phyloP scores from a whole-genome alignment of 2,329 filamentous ascomycete genomes.

The Nemania bipapillata region DNA sequence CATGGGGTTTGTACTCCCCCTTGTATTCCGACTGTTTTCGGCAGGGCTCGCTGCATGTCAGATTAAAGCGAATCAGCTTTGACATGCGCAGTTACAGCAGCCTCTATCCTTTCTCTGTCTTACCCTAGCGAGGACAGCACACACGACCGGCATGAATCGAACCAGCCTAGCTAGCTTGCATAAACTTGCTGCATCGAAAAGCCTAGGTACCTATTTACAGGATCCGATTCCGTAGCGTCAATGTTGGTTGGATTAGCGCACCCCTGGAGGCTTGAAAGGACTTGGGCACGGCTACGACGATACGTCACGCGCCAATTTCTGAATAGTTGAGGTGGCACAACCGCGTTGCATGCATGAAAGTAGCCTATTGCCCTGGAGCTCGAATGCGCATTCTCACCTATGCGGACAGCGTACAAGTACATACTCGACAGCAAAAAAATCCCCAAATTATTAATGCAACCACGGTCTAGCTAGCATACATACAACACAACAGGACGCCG shows the following conservation, averaged over 20 bases:
- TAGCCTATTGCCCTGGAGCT: slow-evolving; percentile 23
- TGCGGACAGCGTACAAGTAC: too few species aligned
- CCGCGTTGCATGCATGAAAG: slow-evolving; percentile 36
- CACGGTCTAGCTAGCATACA: not conserved
- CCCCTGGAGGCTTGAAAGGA: slow-evolving; percentile 18
- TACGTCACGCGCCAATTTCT: slow-evolving; percentile 39
- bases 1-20: slow-evolving; percentile 19
- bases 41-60: slow-evolving; percentile 40
- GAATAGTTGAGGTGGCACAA: slow-evolving; percentile 33
- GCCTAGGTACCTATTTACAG: slow-evolving; percentile 11
- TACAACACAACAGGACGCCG: not conserved
- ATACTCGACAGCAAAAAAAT: too few species aligned
- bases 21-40: slow-evolving; percentile 25
- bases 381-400: slow-evolving; percentile 6
- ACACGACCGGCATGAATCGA: slow-evolving; percentile 15
- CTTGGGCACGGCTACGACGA: slow-evolving; percentile 26
- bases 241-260: slow-evolving; percentile 18
- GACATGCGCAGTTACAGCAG: slow-evolving; percentile 25
- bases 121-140: slow-evolving; percentile 30
- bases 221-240: slow-evolving; percentile 19
- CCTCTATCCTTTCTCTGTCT: slow-evolving; percentile 31
- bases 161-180: slow-evolving; percentile 32
- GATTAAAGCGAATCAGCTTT: slow-evolving; percentile 34
- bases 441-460: slow-evolving; percentile 18
- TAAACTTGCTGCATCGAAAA: slow-evolving; percentile 22